Evolutionary conservation across 2,329 filamentous ascomycete genomes (phyloP), one percentile per base, ranked within the genome.

Genomic region (Scedosporium apiospermum): DNA sequence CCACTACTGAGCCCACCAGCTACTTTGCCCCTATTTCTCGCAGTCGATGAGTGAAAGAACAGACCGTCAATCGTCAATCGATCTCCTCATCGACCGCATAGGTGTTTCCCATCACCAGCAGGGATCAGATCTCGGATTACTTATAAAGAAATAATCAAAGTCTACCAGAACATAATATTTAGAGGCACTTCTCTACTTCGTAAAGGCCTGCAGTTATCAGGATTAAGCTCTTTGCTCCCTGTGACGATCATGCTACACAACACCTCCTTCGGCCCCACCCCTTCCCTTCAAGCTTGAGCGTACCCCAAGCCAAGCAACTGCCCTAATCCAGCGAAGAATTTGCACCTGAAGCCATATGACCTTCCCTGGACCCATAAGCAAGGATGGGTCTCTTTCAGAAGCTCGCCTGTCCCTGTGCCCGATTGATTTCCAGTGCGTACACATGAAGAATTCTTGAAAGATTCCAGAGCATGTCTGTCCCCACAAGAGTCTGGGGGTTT

Each of bases 191-290:
- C n/a, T 49, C 18, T 49, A n/a, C n/a, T n/a, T n/a, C n/a, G n/a
- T n/a, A 6, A 21, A 21, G 16, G 6, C 9, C 18, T n/a, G 18
- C 16, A 49, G 16, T 38, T 34, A 9, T 18, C 6, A 7, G 23
- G 53, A 62, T 57, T 62, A 62, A 58, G 60, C 60, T 62, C 49
- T 34, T 53, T 26, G 4, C 41, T 57, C 23, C 49, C 34, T n/a
- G 51, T 16, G 60, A 62, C 60, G 60, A 58, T 62, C 60, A 62
- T 57, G 23, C 38, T 57, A 26, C 38, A 16, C 38, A 23, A 26
- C 34, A 59, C 34, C 57, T 44, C 34, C 57, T 55, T 23, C 18
- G 18, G n/a, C 27, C 27, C 57, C 57, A 58, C 57, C 57, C 57
- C 3, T n/a, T 30, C 21, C 14, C n/a, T 46, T n/a, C 44, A 49